Percentiles rank a stretch among this genome's conserved stretches.
Conservation (phyloP, 164 flowering plant species). For the Echeveria elegans region DNA sequence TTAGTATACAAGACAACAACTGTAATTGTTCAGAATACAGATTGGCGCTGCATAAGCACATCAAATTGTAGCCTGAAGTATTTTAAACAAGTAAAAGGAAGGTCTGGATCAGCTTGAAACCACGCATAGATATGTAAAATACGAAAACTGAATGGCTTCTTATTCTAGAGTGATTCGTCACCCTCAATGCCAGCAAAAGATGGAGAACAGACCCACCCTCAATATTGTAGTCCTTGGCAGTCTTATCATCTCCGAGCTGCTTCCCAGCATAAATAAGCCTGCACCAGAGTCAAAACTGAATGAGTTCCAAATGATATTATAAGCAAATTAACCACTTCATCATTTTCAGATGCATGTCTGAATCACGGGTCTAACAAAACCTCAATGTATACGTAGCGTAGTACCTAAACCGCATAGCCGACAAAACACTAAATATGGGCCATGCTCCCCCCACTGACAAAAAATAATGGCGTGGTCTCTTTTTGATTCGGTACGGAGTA, state of each 20-base stretch:
- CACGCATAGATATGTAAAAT: neutral
- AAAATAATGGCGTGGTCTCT: too few relatives aligned
- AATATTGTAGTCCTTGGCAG: neutral
- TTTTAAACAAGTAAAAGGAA: neutral
- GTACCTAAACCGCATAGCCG: too few relatives aligned
- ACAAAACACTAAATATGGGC: too few relatives aligned
- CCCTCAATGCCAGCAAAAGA: neutral
- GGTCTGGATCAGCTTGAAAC: neutral
- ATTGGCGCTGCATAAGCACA: neutral
- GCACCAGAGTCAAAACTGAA: neutral
- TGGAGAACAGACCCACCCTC: neutral
- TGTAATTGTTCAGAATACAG: neutral
- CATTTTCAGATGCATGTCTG: too few relatives aligned
- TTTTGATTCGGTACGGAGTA: too few relatives aligned
- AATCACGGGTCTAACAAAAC: too few relatives aligned
- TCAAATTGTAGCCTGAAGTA: neutral
- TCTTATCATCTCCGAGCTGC: neutral
- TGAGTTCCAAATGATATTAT: too few relatives aligned
- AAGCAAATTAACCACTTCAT: too few relatives aligned
- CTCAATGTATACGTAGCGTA: too few relatives aligned
- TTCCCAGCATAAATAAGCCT: slow-evolving; percentile 1
- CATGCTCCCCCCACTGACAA: too few relatives aligned
- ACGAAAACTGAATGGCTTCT: neutral
- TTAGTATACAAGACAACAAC: too few relatives aligned
- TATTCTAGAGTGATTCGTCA: neutral